Evolutionary conservation across 1,284 basidiomycete species (phyloP).

Genomic region (Cerrena zonata): DNA sequence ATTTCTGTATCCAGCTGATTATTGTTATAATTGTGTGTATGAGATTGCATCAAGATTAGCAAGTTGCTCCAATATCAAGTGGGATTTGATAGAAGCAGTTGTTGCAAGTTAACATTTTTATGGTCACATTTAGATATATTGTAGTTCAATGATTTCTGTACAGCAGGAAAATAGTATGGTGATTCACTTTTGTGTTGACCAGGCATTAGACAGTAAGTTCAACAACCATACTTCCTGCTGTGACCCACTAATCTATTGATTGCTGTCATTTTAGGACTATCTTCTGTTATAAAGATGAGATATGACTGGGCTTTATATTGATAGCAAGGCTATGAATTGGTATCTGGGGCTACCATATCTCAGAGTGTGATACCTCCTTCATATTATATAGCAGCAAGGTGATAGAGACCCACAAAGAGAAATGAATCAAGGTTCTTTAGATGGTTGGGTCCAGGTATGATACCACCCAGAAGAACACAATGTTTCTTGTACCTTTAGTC

Average conservation of each 20-base stretch:
- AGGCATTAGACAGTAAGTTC: conserved; percentile 24
- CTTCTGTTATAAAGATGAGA: conserved; percentile 16
- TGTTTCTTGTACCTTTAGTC: conserved; percentile 21
- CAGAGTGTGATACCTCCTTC: conserved; percentile 20
- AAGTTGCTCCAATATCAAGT: neutral
- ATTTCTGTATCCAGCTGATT: conserved; percentile 18
- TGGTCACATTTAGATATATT: neutral
- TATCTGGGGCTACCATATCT: conserved; percentile 1
- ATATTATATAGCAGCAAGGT: conserved; percentile 17
- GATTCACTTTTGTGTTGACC: conserved; percentile 28
- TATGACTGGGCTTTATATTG: conserved; percentile 14
- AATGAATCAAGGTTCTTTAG: conserved; percentile 24
- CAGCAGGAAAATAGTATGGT: conserved; percentile 27
- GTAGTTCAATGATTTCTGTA: conserved; percentile 2
- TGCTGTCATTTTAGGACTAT: conserved; percentile 20
- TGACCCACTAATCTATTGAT: conserved; percentile 32
- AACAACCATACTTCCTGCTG: conserved; percentile 29
- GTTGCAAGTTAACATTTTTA: neutral
- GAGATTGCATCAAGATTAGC: conserved; percentile 3
- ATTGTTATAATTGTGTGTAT: conserved; percentile 13
- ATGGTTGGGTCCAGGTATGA: conserved; percentile 26
- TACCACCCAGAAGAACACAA: conserved; percentile 19
- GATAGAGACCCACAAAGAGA: conserved; percentile 20
- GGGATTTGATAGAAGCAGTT: too few species aligned
- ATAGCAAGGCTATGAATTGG: too few species aligned